Evolutionary conservation across 1,139 yeast genomes (phyloP).

Genomic region (Groenewaldozyma sp.): DNA sequence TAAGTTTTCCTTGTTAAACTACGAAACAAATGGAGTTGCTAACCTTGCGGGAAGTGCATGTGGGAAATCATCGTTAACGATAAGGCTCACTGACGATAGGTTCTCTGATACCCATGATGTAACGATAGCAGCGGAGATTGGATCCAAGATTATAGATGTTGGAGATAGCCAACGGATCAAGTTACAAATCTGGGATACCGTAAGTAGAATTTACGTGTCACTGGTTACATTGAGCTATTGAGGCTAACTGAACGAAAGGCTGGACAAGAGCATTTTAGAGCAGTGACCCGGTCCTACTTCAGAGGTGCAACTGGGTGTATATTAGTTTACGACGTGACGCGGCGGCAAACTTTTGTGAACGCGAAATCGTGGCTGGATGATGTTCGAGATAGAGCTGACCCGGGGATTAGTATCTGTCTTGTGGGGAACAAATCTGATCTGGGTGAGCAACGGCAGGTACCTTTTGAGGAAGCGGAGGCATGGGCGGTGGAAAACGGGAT

Average conservation of each 20-base stretch:
- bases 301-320: conserved; percentile 78
- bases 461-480: conserved; percentile 71
- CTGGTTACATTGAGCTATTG: neutral
- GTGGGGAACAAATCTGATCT: conserved; percentile 87
- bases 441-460: conserved; percentile 50
- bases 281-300: conserved; percentile 78
- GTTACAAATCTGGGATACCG: conserved; percentile 52
- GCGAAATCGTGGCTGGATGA: conserved; percentile 44
- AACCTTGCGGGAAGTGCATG: conserved; percentile 27
- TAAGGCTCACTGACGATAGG: conserved; percentile 30
- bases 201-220: conserved; percentile 48
- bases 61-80: conserved; percentile 31
- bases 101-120: conserved; percentile 30
- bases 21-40: neutral
- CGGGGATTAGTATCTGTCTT: conserved; percentile 68
- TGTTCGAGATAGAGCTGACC: conserved; percentile 71
- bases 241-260: conserved; percentile 34
- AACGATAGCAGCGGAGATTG: conserved; percentile 33
- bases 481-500: conserved; percentile 78
- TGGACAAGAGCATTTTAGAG: conserved; percentile 91
- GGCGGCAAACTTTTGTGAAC: conserved; percentile 43
- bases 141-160: conserved; percentile 29
- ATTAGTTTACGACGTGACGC: conserved; percentile 78
- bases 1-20: conserved; percentile 6
- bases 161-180: conserved; percentile 19